phyloP scores from a whole-genome alignment of 2,329 filamentous ascomycete species.

The Colletotrichum sp. region DNA sequence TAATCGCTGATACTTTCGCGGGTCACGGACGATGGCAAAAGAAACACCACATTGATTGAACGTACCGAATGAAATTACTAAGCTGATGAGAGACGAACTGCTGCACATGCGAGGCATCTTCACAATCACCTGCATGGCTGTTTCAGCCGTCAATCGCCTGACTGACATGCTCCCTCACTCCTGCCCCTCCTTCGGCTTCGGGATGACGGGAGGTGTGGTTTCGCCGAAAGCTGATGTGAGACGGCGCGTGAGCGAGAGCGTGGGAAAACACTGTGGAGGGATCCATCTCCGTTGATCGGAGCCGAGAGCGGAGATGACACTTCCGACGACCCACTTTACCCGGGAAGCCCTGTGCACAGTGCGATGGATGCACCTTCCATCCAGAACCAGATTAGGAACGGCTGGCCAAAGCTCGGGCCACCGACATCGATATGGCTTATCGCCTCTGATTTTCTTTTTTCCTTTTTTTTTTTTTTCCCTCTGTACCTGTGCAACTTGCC shows the following conservation, averaged over 20 bases:
- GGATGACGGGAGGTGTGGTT: not conserved
- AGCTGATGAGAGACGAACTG: not conserved
- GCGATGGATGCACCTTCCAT: not conserved
- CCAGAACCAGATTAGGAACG: not conserved
- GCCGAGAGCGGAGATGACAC: conserved; percentile 4
- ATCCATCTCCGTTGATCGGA: not conserved
- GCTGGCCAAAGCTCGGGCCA: not conserved
- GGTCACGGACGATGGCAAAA: not conserved
- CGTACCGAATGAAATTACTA: not conserved
- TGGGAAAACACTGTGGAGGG: not conserved
- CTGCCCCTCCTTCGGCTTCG: not conserved
- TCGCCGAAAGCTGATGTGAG: not conserved
- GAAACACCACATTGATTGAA: not conserved
- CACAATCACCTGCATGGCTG: not conserved
- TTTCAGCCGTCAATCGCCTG: not conserved
- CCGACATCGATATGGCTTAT: conserved; percentile 5
- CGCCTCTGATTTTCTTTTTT: not conserved
- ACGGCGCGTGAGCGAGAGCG: not conserved
- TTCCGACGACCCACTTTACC: not conserved
- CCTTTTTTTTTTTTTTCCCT: not conserved
- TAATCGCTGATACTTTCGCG: not conserved
- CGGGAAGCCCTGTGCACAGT: not conserved
- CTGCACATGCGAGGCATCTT: not conserved
- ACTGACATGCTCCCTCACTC: not conserved
- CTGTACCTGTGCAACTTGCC: not conserved